Conservation (phyloP, 1,284 basidiomycete genomes). For the Neolentinus lepideus region DNA sequence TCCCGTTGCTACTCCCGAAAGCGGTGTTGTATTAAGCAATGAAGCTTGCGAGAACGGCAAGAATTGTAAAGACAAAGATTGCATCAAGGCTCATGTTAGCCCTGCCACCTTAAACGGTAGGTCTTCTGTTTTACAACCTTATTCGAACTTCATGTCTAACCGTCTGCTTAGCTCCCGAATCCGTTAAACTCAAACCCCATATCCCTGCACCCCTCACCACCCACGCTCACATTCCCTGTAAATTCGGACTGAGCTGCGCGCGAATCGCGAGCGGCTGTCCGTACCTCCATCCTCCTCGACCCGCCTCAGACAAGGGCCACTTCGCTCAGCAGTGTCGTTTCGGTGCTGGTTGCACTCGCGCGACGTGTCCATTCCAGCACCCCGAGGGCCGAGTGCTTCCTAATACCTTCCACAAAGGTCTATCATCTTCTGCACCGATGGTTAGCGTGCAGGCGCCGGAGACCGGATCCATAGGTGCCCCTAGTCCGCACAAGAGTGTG, state of each 20-base stretch:
- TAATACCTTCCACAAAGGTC: slow-evolving; percentile 66
- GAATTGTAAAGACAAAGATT: slow-evolving; percentile 86
- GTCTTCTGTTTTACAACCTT: slow-evolving; percentile 28
- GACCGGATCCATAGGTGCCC: slow-evolving; percentile 50
- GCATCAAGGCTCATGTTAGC: slow-evolving; percentile 83
- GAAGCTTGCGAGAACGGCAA: slow-evolving; percentile 84
- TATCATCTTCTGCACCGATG: slow-evolving; percentile 50
- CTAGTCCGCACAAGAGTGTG: slow-evolving; percentile 60
- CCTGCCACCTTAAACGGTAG: slow-evolving; percentile 66
- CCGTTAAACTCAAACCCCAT: slow-evolving; percentile 13
- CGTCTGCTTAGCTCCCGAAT: slow-evolving; percentile 10
- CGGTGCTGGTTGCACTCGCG: slow-evolving; percentile 71
- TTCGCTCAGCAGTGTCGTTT: slow-evolving; percentile 59
- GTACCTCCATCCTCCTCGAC: slow-evolving; percentile 57
- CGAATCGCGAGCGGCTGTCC: slow-evolving; percentile 52
- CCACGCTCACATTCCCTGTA: slow-evolving; percentile 45
- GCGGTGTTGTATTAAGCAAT: slow-evolving; percentile 88
- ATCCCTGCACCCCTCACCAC: slow-evolving; percentile 15
- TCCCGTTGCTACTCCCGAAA: slow-evolving; percentile 85
- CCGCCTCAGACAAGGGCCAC: slow-evolving; percentile 24
- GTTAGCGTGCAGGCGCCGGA: slow-evolving; percentile 55
- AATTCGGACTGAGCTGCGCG: slow-evolving; percentile 70
- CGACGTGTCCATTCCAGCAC: slow-evolving; percentile 70
- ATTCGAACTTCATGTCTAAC: neutral
- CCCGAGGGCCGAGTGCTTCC: slow-evolving; percentile 75